Base-by-base conservation (phyloP, 2,329 filamentous ascomycete species). In the Colletotrichum sp. region DNA sequence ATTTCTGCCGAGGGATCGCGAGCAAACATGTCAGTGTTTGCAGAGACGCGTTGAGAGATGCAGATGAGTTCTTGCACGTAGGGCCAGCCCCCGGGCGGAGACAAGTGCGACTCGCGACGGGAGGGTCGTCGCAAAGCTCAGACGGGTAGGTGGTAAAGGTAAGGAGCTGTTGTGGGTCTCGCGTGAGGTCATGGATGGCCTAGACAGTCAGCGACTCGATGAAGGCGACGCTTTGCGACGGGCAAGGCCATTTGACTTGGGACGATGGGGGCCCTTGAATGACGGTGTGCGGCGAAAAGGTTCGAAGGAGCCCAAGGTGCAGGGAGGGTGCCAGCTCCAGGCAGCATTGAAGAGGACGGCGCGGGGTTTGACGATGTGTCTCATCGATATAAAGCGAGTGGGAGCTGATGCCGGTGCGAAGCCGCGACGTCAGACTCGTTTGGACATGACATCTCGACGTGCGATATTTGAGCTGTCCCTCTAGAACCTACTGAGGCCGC, bases 31-130 rank as follows among this genome's bases (percentile, higher is more conserved):
- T 52, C n/a, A 22, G 44, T 22, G 12, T 74, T 74, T 19, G 49
- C 30, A 49, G 61, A 36, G 59, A 76, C 64, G 74, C 74, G 64
- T 69, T 76, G 70, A 74, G 72, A 32, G 74, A 76, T 76, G 74
- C 19, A 29, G 22, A 61, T 8, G 30, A 76, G 70, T 74, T 76
- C 74, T 74, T 63, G 69, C 27, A 64, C 22, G 9, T 34, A 11
- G 32, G 34, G 30, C 62, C 36, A 68, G 69, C n/a, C 66, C 44
- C 32, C 9, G 32, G 27, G 34, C 34, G 44, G 30, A 39, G 16
- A 39, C 49, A 39, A 72, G 72, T 55, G 29, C 62, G 63, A 71
- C 61, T 59, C 52, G 49, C 44, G 59, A 39, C 34, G 49, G 34
- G 49, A 70, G 65, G 19, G 69, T 19, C 30, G 55, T 49, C 32